Conservation (phyloP, 176 grass and related monocot genomes). For the Musa itinerans region DNA sequence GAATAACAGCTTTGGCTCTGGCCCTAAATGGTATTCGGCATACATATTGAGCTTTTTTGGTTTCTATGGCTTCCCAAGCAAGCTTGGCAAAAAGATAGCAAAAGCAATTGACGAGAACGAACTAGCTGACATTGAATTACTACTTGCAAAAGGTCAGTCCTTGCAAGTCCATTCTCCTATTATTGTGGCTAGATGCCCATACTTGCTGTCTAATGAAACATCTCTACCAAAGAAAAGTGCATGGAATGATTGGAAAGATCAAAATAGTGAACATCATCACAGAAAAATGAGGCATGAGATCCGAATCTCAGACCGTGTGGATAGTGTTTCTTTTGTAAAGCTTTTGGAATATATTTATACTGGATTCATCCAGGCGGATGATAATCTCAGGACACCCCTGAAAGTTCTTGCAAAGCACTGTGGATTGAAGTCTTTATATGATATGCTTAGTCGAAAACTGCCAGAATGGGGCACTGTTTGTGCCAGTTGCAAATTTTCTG, state of each 20-base stretch:
- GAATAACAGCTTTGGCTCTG: conserved; percentile 32
- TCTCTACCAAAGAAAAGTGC: conserved; percentile 23
- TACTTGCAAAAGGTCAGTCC: conserved; percentile 44
- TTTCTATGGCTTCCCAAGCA: conserved; percentile 46
- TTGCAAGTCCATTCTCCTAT: conserved; percentile 51
- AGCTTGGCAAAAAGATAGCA: conserved; percentile 53
- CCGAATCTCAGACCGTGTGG: conserved; percentile 67
- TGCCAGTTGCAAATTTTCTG: conserved; percentile 34
- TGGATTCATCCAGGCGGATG: conserved; percentile 34
- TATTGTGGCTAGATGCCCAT: conserved; percentile 56
- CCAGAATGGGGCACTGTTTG: conserved; percentile 43
- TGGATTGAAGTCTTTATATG: conserved; percentile 43
- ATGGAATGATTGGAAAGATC: conserved; percentile 8
- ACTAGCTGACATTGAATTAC: conserved; percentile 51
- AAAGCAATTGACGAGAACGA: conserved; percentile 35
- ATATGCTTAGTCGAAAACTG: conserved; percentile 65
- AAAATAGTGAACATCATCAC: neutral
- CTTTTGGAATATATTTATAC: conserved; percentile 75
- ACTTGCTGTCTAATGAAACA: conserved; percentile 51
- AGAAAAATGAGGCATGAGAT: conserved; percentile 30
- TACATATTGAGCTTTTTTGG: conserved; percentile 86
- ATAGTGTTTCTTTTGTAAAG: conserved; percentile 48
- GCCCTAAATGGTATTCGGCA: conserved; percentile 49
- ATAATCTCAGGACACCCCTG: conserved; percentile 41
- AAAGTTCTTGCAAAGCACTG: conserved; percentile 62